These are phyloP conservation scores for Coprinellus aureogranulatus DNA, from an alignment of 768 basidiomycete genomes.

Conservation along the genomic window DNA sequence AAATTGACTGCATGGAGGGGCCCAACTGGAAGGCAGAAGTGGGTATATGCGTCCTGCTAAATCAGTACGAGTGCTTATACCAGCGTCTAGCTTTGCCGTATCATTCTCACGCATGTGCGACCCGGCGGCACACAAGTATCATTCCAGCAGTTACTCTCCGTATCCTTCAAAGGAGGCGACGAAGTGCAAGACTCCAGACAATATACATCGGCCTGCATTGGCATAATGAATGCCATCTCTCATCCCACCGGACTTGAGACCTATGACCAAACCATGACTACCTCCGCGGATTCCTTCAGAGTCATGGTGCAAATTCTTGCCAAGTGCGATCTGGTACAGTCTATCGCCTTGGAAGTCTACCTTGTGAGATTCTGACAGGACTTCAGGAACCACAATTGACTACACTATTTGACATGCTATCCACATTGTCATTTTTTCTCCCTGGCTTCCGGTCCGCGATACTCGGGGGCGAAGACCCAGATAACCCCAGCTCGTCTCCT, in stretches of 20 bases:
- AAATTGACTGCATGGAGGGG: slow-evolving; percentile 34
- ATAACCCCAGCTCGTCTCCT: slow-evolving; percentile 23
- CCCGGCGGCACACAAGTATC: slow-evolving; percentile 39
- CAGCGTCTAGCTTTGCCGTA: slow-evolving; percentile 50
- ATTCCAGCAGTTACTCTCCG: slow-evolving; percentile 51
- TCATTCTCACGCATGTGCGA: slow-evolving; percentile 57
- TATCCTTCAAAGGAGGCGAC: slow-evolving; percentile 16
- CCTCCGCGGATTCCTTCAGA: slow-evolving; percentile 35
- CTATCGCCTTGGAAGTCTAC: background rate
- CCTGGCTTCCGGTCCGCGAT: slow-evolving; percentile 47
- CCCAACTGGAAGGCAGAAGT: slow-evolving; percentile 61
- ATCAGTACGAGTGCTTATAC: background rate
- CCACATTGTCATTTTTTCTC: slow-evolving; percentile 42
- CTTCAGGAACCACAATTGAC: slow-evolving; percentile 44
- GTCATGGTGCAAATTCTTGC: slow-evolving; percentile 39
- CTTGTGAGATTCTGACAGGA: slow-evolving; percentile 7
- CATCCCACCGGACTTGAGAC: slow-evolving; percentile 30
- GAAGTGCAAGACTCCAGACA: slow-evolving; percentile 4
- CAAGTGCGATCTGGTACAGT: slow-evolving; percentile 35
- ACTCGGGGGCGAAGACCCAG: slow-evolving; percentile 19
- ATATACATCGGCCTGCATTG: slow-evolving; percentile 44
- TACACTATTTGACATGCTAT: slow-evolving; percentile 53
- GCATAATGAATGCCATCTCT: slow-evolving; percentile 47
- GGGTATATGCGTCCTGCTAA: slow-evolving; percentile 5
- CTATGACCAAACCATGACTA: slow-evolving; percentile 27